Conservation (phyloP, 495 filamentous ascomycete species). For the Xylaria longipes region DNA sequence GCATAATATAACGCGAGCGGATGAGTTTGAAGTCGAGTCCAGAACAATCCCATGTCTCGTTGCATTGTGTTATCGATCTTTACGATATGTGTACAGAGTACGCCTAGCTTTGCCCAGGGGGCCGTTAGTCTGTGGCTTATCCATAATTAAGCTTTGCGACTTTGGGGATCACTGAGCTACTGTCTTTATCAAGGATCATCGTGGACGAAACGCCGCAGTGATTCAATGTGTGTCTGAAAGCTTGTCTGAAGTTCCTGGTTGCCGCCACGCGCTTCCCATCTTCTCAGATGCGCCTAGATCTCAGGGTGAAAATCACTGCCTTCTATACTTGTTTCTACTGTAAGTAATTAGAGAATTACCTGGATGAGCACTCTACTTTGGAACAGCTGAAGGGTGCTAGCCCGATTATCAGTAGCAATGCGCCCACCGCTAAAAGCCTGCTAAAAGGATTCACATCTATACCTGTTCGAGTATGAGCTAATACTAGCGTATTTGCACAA, state of each 20-base stretch:
- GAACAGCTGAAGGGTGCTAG: background rate
- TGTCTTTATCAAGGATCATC: background rate
- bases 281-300: background rate
- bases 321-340: background rate
- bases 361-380: background rate
- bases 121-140: conserved; percentile 4
- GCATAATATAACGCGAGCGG: background rate
- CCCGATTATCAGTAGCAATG: background rate
- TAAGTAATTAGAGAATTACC: background rate
- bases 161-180: conserved; percentile 2
- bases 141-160: conserved; percentile 8
- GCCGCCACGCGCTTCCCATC: background rate
- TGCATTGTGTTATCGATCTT: background rate
- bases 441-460: background rate
- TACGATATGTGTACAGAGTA: background rate
- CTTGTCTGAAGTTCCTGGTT: background rate
- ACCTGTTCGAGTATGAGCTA: background rate
- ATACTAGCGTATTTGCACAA: background rate
- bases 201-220: background rate
- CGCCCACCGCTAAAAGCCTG: background rate
- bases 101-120: conserved; percentile 13
- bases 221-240: conserved; percentile 1
- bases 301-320: background rate
- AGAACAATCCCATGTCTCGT: background rate
- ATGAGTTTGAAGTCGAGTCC: background rate